Percentiles rank a stretch among this genome's conserved stretches.
Conservation (phyloP, 441 rosid species). For the Hypseocharis bilobata region DNA sequence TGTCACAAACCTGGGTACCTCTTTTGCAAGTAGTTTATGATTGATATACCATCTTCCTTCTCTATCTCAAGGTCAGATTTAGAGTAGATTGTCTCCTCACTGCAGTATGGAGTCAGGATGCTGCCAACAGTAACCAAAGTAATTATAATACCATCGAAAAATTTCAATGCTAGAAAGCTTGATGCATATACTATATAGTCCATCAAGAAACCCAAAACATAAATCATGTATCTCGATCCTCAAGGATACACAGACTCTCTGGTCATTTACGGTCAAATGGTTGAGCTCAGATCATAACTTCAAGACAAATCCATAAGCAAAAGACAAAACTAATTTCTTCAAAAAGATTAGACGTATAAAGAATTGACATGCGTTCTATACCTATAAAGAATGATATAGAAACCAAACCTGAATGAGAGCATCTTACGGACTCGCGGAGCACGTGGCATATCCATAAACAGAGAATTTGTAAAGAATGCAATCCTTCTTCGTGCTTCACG, state of each 20-base stretch:
- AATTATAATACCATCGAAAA: slow-evolving; percentile 1
- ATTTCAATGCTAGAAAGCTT: slow-evolving; percentile 16
- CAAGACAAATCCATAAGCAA: background rate
- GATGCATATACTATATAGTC: background rate
- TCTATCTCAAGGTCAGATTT: slow-evolving; percentile 88
- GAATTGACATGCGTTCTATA: background rate
- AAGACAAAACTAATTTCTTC: too few relatives aligned
- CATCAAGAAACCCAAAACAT: slow-evolving; percentile 9
- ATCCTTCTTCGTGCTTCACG: slow-evolving; percentile 97
- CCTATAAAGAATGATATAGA: slow-evolving; percentile 1
- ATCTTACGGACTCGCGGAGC: slow-evolving; percentile 90
- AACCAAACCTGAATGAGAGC: slow-evolving; percentile 86
- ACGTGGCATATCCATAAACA: slow-evolving; percentile 98
- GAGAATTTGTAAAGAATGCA: slow-evolving; percentile 82
- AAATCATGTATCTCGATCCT: background rate
- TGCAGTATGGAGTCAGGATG: slow-evolving; percentile 91
- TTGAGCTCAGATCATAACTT: background rate
- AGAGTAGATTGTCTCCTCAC: slow-evolving; percentile 93
- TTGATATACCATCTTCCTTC: slow-evolving; percentile 94
- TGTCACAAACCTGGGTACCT: slow-evolving; percentile 65
- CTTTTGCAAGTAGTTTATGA: slow-evolving; percentile 87
- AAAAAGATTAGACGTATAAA: too few relatives aligned
- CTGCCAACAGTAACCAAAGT: slow-evolving; percentile 39
- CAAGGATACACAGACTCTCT: background rate
- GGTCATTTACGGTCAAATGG: background rate